Evolutionary conservation across 2,329 filamentous ascomycete species (phyloP), one percentile per base, ranked within the genome.

Genomic region (Exophiala oligosperma): DNA sequence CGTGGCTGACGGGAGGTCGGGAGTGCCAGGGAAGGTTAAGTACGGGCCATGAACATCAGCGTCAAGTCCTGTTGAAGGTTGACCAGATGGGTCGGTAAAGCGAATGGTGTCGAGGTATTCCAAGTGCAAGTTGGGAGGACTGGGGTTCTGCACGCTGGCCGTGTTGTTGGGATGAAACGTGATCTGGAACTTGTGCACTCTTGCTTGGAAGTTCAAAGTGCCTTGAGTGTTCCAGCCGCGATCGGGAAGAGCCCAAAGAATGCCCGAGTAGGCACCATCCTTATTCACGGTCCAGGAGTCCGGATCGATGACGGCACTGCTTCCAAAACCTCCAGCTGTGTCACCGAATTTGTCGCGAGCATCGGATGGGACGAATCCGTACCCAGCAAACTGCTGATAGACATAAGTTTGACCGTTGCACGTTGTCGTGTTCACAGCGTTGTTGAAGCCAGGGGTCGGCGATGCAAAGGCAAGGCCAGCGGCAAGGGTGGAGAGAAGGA

Each of bases 171-270:
- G 71, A 2, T 78, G 74, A 84, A 79, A 82, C 66, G 77, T 79
- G 49, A 91, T 75, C 50, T 75, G 70, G 69, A 90, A 86, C 68
- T 88, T 87, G 71, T 91, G 88, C 28, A 91, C 79, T 35, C 88
- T 81, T 2, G 81, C 80, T 63, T 89, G 83, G 69, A 81, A 89
- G 69, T 89, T 89, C 17, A 87, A 64, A 7, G 87, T 90, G 46
- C 86, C 87, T 65, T 89, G 76, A 0, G 87, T 90, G 68, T 91
- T 90, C 81, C 88, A 91, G 38, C 88, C 88, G 59, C 87, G 79
- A 67, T 90, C 86, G 1, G 88, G 87, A 14, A 90, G 71, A 11
- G 79, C 77, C 73, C 82, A 91, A 23, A 90, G 68, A 3, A 82
- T 78, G 14, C 86, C 88, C 2, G 79, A 77, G 68, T 90, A 91